phyloP scores from a whole-genome alignment of 2,329 filamentous ascomycete species.

The Alternaria arbusti region DNA sequence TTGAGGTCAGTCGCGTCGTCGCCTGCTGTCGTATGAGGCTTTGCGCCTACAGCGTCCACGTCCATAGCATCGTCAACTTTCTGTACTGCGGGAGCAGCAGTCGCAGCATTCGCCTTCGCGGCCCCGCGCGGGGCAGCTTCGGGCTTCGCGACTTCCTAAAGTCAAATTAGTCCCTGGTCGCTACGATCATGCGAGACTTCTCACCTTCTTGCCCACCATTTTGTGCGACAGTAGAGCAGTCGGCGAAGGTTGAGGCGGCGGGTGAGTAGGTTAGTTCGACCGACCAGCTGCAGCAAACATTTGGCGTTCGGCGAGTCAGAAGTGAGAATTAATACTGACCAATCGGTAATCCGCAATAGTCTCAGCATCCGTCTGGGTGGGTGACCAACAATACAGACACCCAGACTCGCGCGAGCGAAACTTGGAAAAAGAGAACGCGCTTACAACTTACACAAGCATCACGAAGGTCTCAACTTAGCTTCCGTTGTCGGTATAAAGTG shows the following conservation, averaged over 20 bases:
- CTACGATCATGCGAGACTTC: neutral
- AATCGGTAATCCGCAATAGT: conserved; percentile 38
- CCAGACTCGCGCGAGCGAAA: neutral
- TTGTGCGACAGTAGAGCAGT: conserved; percentile 18
- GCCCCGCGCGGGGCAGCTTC: conserved; percentile 43
- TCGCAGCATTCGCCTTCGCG: conserved; percentile 29
- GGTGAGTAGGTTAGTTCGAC: conserved; percentile 15
- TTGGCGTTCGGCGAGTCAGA: conserved; percentile 38
- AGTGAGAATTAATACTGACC: conserved; percentile 19
- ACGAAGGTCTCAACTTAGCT: neutral
- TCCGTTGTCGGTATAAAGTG: neutral
- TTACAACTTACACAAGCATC: neutral
- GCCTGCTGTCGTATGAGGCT: conserved; percentile 8
- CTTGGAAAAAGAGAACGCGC: neutral
- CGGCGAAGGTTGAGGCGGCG: conserved; percentile 16
- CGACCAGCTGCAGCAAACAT: conserved; percentile 31
- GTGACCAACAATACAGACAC: conserved; percentile 19
- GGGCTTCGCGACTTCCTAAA: conserved; percentile 36
- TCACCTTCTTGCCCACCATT: conserved; percentile 44
- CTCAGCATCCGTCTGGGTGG: conserved; percentile 13
- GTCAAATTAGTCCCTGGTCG: conserved; percentile 11
- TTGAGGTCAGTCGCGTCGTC: conserved; percentile 23
- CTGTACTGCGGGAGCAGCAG: conserved; percentile 15
- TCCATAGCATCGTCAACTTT: conserved; percentile 19
- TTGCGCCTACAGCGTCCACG: conserved; percentile 11